Conservation (phyloP, 352 stramenopile genomes). For the Plasmopara halstedii region DNA sequence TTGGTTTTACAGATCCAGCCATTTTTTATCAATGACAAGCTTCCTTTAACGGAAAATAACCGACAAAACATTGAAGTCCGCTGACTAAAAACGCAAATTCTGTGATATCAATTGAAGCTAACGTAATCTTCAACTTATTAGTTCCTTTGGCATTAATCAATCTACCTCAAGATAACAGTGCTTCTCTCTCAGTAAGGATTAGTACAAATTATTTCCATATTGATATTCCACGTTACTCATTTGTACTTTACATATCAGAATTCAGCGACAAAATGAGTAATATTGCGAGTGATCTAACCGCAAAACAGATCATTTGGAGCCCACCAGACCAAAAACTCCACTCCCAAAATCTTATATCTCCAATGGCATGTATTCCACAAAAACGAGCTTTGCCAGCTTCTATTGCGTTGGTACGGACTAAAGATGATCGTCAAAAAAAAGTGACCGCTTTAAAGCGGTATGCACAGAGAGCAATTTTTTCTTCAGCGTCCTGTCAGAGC, state of each 20-base stretch:
- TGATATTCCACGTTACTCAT: not conserved
- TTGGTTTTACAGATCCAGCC: too few relatives aligned
- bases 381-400: constrained; percentile 10
- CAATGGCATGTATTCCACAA: not conserved
- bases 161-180: constrained; percentile 1
- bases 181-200: too few relatives aligned
- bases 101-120: constrained; percentile 2
- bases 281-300: constrained; percentile 1
- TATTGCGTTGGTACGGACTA: constrained; percentile 12
- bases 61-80: constrained; percentile 15
- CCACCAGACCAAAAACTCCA: not conserved
- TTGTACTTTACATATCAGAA: not conserved
- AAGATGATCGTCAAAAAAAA: constrained; percentile 4
- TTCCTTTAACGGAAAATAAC: constrained; percentile 17
- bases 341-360: constrained; percentile 1
- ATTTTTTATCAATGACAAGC: not conserved
- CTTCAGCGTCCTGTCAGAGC: constrained; percentile 46
- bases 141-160: constrained; percentile 14
- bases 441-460: constrained; percentile 37
- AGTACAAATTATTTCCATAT: not conserved
- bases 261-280: not conserved
- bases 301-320: not conserved
- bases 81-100: not conserved
- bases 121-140: constrained; percentile 3
- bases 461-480: constrained; percentile 20